Evolutionary conservation across 768 basidiomycete genomes (phyloP), one percentile per base, ranked within the genome.

Genomic region (Collybia sordida): DNA sequence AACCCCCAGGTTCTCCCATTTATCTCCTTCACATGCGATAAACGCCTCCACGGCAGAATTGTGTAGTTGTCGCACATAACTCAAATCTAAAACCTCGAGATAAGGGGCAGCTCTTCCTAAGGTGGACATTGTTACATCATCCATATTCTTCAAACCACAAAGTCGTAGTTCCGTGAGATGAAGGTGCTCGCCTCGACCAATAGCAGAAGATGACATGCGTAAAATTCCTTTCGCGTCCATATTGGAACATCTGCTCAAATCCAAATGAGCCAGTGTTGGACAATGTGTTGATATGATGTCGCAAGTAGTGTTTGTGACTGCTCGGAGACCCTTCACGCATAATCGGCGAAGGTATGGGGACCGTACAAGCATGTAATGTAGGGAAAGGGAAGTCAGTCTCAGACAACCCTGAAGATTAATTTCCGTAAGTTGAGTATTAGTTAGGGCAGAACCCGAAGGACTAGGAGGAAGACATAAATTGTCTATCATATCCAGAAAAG

Each of bases 41-140:
- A 90, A 85, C 2, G 83, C 86, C 39, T 87, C 88, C 53, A 92
- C 55, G 2, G 83, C 81, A 2, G 87, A 85, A 62, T 93, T 91
- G 62, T 85, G 86, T 50, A 93, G 64, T 49, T 83, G 78, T 24
- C 77, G 77, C 49, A 80, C 74, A 59, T 89, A 88, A 67, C 87
- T 89, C 53, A 93, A 68, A 65, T 95, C 93, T 18, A 95, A 72
- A 15, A 90, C 80, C 64, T 92, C 88, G 18, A 95, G 77, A 58
- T 74, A 70, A 17, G 89, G 88, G 0, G 88, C 78, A 2, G 80
- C 85, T 55, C 71, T 79, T 5, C 87, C 92, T 28, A 94, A 70
- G 8, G 71, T 67, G n/a, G 72, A 64, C 79, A 95, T 79, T 58
- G 78, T 77, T 9, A 72, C 69, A 58, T 88, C 86, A 14, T 76